These are phyloP conservation scores for Paragyromitra xinjiangensis DNA, from an alignment of 495 filamentous ascomycete genomes.

Conservation along the genomic window DNA sequence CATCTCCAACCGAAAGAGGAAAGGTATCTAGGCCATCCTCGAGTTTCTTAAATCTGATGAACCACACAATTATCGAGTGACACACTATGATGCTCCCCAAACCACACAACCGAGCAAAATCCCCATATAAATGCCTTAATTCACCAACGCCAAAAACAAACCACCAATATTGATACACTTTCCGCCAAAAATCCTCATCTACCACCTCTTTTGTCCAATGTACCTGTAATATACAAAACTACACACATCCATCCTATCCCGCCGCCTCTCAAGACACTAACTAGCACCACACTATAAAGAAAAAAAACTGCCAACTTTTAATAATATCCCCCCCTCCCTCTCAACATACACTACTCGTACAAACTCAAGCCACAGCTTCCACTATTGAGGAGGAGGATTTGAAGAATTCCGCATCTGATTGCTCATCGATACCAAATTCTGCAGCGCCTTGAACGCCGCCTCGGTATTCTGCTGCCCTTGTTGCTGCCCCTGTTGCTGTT, in stretches of 20 bases:
- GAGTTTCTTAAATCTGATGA: too few relatives aligned
- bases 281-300: neutral
- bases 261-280: neutral
- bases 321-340: neutral
- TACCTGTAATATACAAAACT: slow-evolving; percentile 5
- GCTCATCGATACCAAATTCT: slow-evolving; percentile 34
- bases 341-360: neutral
- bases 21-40: too few relatives aligned
- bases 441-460: slow-evolving; percentile 48
- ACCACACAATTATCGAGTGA: neutral
- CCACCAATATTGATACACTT: slow-evolving; percentile 4
- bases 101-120: neutral
- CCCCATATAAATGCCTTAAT: neutral
- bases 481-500: slow-evolving; percentile 24
- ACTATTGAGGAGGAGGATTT: neutral
- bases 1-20: too few relatives aligned
- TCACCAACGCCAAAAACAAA: neutral
- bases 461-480: slow-evolving; percentile 35
- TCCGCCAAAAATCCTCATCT: neutral
- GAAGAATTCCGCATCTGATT: slow-evolving; percentile 28
- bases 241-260: neutral
- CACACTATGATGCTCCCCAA: neutral
- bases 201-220: neutral
- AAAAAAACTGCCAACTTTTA: slow-evolving; percentile 9
- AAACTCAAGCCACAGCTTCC: neutral